Evolutionary conservation across 1,139 yeast species (phyloP), one percentile per base, ranked within the genome.

Genomic region (Suhomyces bolitotheri): DNA sequence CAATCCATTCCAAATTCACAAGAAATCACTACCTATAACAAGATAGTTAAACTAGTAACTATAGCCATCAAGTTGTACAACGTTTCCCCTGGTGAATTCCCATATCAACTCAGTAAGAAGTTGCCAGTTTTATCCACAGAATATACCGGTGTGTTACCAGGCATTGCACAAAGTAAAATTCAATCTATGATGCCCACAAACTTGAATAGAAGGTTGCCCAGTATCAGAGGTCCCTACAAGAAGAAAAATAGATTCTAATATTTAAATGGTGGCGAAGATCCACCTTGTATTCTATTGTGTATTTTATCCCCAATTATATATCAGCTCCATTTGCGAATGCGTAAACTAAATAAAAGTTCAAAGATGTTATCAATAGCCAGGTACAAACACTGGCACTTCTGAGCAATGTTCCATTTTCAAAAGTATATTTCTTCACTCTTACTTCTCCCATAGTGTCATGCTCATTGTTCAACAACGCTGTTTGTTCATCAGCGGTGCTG

Each of bases 121-220:
- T 51, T 89, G 28, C 95, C 96, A 0, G 83, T 85, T 1, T 68
- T 85, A 39, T 78, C 80, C 52, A 76, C 82, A 13, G 87, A 83
- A 47, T 89, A 85, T 51, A 67, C 76, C 27, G 97, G 97, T 36
- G 74, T 84, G 1, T 71, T 89, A 51, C 97, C 96, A 1, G 88
- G 88, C 0, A 66, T 73, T 37, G 40, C 62, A 5, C 64, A 35
- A 54, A 61, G 41, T 20, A 43, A 43, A 20, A 25, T 33, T 11
- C 25, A 59, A 4, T 54, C 53, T 4, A 28, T 25, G 27, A 24
- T 29, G 27, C 19, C 30, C 4, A 11, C 29, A 6, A 31, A 27
- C 11, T 39, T 40, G 26, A 42, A 38, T 31, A 37, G 39, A 27
- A 60, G 76, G 38, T 56, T 71, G 36, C 70, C 74, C 12, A 65